Evolutionary conservation across 805 yeast genomes (phyloP), one percentile per base, ranked within the genome.

Genomic region (Gaillardinia entomophila): DNA sequence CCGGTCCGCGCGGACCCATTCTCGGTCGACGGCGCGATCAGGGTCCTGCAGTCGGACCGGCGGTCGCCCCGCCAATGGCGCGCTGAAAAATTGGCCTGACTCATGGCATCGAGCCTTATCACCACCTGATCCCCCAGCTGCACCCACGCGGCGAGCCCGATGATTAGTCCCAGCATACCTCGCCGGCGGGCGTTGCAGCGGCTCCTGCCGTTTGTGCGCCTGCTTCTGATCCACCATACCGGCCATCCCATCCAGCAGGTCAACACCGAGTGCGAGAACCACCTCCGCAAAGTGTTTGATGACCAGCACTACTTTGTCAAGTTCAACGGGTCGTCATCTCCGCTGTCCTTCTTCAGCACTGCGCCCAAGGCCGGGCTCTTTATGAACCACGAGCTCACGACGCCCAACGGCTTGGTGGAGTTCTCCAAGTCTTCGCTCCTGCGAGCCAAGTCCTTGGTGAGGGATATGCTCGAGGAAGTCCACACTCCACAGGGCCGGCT

Each of bases 371-470:
- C 31, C 27, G 50, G 96, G 0, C 66, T 90, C 19, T 89, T 92
- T 52, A 66, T 71, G 32, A 89, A 90, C 46, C 81, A 82, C 20
- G 74, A 72, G 38, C 61, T 90, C 28, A 73, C 70, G 2, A 67
- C 79, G 2, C 86, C 97, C 0, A 62, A 72, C 3, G 96, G 96
- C 0, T 58, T 90, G 16, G 58, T 70, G 16, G 68, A 73, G 32
- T 92, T 86, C 52, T 75, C 90, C 3, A 61, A 69, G 25, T 68
- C 63, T 14, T 81, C 95, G 1, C 60, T 88, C n/a, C 51, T 41
- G 3, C 67, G 68, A 32, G 96, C 97, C 1, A 75, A 82, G 39
- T 45, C 51, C 3, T 59, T 90, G 32, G 82, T 83, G 1, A 51
- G 61, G 0, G 52, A 65, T n/a, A 75, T 90, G 63, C 59, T 76